phyloP scores from a whole-genome alignment of 2,329 filamentous ascomycete genomes.

The Epichloe elymi region DNA sequence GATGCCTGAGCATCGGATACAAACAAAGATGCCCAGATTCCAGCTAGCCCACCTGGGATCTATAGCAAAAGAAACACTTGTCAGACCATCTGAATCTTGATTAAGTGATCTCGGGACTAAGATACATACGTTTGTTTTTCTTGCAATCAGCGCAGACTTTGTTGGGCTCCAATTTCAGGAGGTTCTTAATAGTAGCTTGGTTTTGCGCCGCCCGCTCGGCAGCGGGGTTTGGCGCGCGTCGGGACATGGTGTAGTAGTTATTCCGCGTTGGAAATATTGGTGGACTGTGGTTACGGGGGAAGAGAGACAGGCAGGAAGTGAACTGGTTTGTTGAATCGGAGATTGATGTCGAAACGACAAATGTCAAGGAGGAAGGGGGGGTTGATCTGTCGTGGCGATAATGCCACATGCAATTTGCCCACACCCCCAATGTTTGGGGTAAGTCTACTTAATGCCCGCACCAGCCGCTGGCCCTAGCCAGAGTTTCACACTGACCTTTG shows the following conservation, averaged over 20 bases:
- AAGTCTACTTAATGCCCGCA: neutral
- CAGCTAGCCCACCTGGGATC: constrained; percentile 98
- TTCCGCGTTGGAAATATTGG: neutral
- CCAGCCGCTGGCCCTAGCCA: neutral
- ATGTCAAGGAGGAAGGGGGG: constrained; percentile 1
- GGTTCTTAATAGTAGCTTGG: constrained; percentile 81
- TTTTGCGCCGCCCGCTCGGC: constrained; percentile 88
- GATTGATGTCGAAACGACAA: neutral
- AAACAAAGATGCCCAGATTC: constrained; percentile 95
- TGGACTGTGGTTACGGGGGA: constrained; percentile 7
- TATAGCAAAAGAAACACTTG: constrained; percentile 22
- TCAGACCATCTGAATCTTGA: constrained; percentile 1
- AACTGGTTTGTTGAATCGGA: neutral
- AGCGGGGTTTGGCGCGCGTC: constrained; percentile 62
- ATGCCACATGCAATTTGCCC: constrained; percentile 2
- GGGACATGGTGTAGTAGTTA: constrained; percentile 48
- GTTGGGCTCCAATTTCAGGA: constrained; percentile 89
- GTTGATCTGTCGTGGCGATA: neutral
- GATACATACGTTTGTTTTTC: constrained; percentile 77
- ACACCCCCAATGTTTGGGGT: constrained; percentile 1
- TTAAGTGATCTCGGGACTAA: neutral
- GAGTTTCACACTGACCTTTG: neutral
- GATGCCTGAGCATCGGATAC: constrained; percentile 96
- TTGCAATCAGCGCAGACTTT: constrained; percentile 98
- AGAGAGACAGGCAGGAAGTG: neutral